Percentiles rank a stretch among this genome's conserved stretches.
These are phyloP conservation scores for Tilletia horrida DNA, from an alignment of 1,284 basidiomycete species.

Conservation along the genomic window DNA sequence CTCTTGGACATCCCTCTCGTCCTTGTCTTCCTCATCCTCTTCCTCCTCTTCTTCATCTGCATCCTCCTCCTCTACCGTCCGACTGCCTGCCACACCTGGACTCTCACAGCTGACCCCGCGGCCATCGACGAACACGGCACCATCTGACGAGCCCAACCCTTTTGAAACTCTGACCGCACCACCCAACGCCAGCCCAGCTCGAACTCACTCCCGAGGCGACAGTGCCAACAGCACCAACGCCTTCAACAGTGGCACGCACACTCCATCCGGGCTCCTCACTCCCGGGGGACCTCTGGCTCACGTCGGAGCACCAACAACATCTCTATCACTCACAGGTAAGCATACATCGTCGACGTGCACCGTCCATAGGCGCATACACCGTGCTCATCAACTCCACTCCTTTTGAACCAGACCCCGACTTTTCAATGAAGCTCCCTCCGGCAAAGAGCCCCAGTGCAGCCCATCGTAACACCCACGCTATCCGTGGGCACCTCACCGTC, in stretches of 20 bases:
- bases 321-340: slow-evolving; percentile 36
- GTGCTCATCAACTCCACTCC: not conserved
- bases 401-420: slow-evolving; percentile 36
- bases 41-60: not conserved
- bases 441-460: slow-evolving; percentile 30
- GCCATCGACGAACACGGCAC: not conserved
- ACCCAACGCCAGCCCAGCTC: slow-evolving; percentile 27
- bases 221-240: slow-evolving; percentile 29
- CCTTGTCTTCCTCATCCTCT: slow-evolving; percentile 1
- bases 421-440: slow-evolving; percentile 52
- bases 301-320: slow-evolving; percentile 43
- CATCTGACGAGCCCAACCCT: slow-evolving; percentile 43
- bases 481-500: slow-evolving; percentile 81
- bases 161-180: slow-evolving; percentile 35
- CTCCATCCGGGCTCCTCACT: slow-evolving; percentile 41
- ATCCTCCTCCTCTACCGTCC: slow-evolving; percentile 34
- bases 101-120: slow-evolving; percentile 21
- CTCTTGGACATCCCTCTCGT: not conserved
- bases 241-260: slow-evolving; percentile 21
- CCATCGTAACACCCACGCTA: slow-evolving; percentile 42
- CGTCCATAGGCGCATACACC: not conserved
- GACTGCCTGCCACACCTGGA: slow-evolving; percentile 36
- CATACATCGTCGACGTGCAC: no score
- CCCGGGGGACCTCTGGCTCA: slow-evolving; percentile 46
- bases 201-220: slow-evolving; percentile 29